Base-by-base conservation (phyloP, 1,284 basidiomycete species). In the Ganoderma multipileum region DNA sequence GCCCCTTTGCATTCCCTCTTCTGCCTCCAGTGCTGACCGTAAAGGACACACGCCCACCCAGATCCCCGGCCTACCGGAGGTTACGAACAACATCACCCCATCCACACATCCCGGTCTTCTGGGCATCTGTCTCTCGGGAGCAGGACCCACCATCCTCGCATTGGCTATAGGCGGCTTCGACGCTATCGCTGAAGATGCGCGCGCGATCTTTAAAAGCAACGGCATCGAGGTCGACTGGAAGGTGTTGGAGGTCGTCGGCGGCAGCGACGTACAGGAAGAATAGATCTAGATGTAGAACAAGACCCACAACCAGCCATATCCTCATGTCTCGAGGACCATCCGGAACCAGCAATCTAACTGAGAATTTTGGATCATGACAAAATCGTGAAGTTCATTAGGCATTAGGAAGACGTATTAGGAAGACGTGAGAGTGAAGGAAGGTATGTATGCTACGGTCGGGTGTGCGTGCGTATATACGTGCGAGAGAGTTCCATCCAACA, bases 51-150 rank as follows among this genome's bases (percentile, higher is more conserved):
- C 36, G 12, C 23, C 33, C 44, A 14, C 44, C 14, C 77, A 98
- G 95, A 98, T 99, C 69, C 98, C 98, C 54, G 98, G 97, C 39
- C 86, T 98, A 18, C 93, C 95, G 14, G 92, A 94, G 77, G 95
- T 98, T 59, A 95, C 97, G 16, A 92, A 93, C 36, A 86, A 87
- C 20, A 92, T 99, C 66, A 98, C 96, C 0, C 97, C 97, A 7
- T 77, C 86, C 18, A 91, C 93, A 0, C 97, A 99, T 81, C 95
- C 95, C 0, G 98, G 98, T 14, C 84, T 99, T 3, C 86, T 99
- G 23, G 98, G 98, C 7, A 99, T 99, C 72, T 99, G 98, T 79
- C 89, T 99, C 38, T 99, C 97, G 1, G 98, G 98, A 9, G 98
- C 98, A 1, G 98, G 98, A 0, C 98, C 98, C 1, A 99, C 98